phyloP scores from a whole-genome alignment of 2,329 filamentous ascomycete genomes.

The Exophiala viscosa region DNA sequence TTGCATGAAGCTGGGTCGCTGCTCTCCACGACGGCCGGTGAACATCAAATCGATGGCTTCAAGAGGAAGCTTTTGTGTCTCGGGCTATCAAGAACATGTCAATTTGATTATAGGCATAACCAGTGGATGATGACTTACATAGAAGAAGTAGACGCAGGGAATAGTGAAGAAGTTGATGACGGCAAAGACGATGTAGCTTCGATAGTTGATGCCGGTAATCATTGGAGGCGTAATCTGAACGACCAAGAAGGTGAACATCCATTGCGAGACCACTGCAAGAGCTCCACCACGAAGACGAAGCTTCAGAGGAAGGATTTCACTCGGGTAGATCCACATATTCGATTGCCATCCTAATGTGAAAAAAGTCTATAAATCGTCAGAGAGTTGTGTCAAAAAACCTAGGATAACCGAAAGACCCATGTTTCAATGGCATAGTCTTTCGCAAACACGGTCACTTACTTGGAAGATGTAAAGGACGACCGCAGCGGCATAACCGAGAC shows the following conservation, averaged over 20 bases:
- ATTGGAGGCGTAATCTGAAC: conserved; percentile 56
- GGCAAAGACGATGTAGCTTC: conserved; percentile 25
- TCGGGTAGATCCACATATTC: conserved; percentile 41
- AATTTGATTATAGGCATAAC: background rate
- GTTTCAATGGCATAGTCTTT: too few relatives aligned
- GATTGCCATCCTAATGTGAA: conserved; percentile 45
- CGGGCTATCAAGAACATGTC: conserved; percentile 29
- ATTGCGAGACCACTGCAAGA: conserved; percentile 46
- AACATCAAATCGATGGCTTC: conserved; percentile 59
- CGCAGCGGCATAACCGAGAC: conserved; percentile 43
- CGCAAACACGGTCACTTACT: background rate
- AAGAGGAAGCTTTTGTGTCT: conserved; percentile 61
- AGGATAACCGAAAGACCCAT: too few relatives aligned
- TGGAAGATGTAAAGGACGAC: conserved; percentile 61
- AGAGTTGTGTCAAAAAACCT: too few relatives aligned
- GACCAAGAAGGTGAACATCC: conserved; percentile 62
- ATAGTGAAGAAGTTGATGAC: conserved; percentile 36
- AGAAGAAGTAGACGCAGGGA: conserved; percentile 10
- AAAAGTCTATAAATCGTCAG: conserved; percentile 34
- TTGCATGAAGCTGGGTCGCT: background rate
- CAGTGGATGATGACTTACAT: background rate
- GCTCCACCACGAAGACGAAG: conserved; percentile 44
- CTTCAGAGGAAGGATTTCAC: conserved; percentile 45
- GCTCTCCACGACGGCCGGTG: conserved; percentile 5
- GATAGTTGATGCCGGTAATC: conserved; percentile 42